phyloP scores from a whole-genome alignment of 2,329 filamentous ascomycete genomes.

The Trichoderma koningiopsis region DNA sequence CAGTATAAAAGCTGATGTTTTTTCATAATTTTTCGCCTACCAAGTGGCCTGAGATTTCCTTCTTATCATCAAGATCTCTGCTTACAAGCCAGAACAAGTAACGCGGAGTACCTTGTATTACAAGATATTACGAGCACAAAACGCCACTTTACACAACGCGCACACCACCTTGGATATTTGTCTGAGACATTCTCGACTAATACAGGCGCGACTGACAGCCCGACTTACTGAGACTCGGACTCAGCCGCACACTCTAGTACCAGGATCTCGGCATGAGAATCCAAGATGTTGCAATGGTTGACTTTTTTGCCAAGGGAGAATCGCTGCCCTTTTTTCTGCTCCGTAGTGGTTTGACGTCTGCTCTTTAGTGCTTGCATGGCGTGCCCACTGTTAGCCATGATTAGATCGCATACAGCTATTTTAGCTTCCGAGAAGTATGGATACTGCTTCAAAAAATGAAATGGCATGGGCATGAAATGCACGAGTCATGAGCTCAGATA shows the following conservation, averaged over 20 bases:
- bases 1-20: too few species aligned
- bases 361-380: conserved; percentile 7
- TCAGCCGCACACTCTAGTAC: background rate
- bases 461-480: background rate
- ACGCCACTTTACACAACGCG: background rate
- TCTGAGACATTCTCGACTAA: background rate
- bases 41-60: too few species aligned
- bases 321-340: background rate
- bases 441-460: background rate
- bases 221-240: background rate
- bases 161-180: background rate
- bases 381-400: background rate
- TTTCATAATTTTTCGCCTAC: too few species aligned
- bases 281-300: background rate
- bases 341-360: background rate
- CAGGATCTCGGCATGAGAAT: background rate
- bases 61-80: too few species aligned
- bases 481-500: background rate
- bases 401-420: background rate
- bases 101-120: too few species aligned
- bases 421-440: background rate
- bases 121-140: background rate
- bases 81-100: too few species aligned
- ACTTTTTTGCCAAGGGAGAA: background rate
- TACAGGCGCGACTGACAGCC: background rate